These are phyloP conservation scores for Pythium sukuiense DNA, from an alignment of 352 stramenopile genomes.

Conservation along the genomic window DNA sequence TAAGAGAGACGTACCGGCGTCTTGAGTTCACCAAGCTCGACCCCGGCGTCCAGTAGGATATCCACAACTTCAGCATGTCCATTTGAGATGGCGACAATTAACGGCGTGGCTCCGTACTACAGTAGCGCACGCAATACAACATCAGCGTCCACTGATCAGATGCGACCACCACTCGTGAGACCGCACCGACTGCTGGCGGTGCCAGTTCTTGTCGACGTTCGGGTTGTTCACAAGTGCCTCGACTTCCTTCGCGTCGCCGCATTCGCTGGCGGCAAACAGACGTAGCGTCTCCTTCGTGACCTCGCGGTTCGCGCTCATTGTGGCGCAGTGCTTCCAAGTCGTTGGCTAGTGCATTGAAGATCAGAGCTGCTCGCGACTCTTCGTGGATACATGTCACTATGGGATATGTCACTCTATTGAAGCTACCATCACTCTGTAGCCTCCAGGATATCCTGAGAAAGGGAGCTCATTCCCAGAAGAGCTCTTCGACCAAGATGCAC, in stretches of 20 bases:
- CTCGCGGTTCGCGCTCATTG: conserved; percentile 70
- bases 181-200: conserved; percentile 58
- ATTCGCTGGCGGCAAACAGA: conserved; percentile 60
- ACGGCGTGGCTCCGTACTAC: conserved; percentile 69
- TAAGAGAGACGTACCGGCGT: conserved; percentile 42
- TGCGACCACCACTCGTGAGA: background rate
- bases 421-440: conserved; percentile 3
- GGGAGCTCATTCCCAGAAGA: background rate
- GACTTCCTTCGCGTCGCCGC: conserved; percentile 48
- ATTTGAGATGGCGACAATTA: conserved; percentile 70
- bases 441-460: conserved; percentile 8
- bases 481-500: background rate
- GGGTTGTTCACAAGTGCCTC: conserved; percentile 43
- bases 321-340: background rate
- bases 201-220: conserved; percentile 69
- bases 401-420: background rate
- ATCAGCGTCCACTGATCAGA: background rate
- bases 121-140: background rate
- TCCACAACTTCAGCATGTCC: conserved; percentile 54
- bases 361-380: conserved; percentile 7
- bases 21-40: conserved; percentile 63
- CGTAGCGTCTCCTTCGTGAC: conserved; percentile 56
- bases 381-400: conserved; percentile 22
- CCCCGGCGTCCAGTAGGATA: conserved; percentile 56
- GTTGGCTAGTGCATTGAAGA: conserved; percentile 1